Evolutionary conservation across 495 filamentous ascomycete genomes (phyloP), one percentile per base, ranked within the genome.

Genomic region (Lasiosphaeria hispida): DNA sequence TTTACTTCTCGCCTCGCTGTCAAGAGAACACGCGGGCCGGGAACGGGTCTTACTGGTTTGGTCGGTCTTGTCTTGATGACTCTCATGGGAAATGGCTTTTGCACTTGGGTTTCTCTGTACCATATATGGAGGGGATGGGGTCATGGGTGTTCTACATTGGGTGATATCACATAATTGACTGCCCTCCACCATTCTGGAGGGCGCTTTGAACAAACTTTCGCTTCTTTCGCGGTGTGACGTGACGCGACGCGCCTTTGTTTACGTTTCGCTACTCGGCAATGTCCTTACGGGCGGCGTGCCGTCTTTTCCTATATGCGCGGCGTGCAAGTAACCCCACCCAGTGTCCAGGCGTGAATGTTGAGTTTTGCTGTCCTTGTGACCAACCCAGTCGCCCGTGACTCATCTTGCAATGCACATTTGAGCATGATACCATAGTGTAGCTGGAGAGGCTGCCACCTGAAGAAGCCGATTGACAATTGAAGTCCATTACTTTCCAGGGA

Each of bases 141-240:
- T 39, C 47, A 53, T 39, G 57, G 61, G 61, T 63, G 53, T 59
- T 63, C 50, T 52, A 57, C 54, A 62, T 47, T 35, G 42, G 51
- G 40, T 49, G 58, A 61, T 58, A 63, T 63, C 43, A 40, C 61
- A 63, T 63, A 63, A 63, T 63, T 42, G 57, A 63, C 50, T 35
- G 17, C 18, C 34, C 51, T 55, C 38, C 45, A 33, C 45, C 48
- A 13, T 52, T 45, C 30, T 39, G 44, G 53, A 55, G 43, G 61
- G 14, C 15, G 53, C 52, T 37, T 60, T 63, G 57, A 63, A 60
- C 57, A 40, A n/a, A 11, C 18, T 33, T 19, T 15, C 38, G 23
- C 19, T 36, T 39, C 34, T 5, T 45, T 10, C 9, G 3, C 30
- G 3, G 18, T 55, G 33, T 15, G 44, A 11, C 34, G 23, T 56